Evolutionary conservation across 768 basidiomycete genomes (phyloP).

Genomic region (Cyclocybe aegerita): DNA sequence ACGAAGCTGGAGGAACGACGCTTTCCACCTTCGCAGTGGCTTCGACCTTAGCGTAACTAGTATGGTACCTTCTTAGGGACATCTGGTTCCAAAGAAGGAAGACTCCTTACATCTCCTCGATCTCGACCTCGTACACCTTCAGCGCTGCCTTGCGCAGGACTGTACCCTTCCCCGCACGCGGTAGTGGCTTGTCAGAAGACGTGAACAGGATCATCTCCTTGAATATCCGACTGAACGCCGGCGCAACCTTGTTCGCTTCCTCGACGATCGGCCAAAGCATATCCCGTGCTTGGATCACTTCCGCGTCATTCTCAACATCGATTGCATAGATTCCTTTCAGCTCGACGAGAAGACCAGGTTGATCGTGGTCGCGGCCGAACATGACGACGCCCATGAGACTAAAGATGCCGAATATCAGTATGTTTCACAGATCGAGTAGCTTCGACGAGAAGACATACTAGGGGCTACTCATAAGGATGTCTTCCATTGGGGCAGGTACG

Average conservation of each 20-base stretch:
- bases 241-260: constrained; percentile 43
- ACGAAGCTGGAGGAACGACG: constrained; percentile 13
- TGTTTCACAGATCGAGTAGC: background rate
- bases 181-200: constrained; percentile 34
- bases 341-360: constrained; percentile 34
- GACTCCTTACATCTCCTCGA: constrained; percentile 40
- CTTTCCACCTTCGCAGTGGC: constrained; percentile 8
- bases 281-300: constrained; percentile 31
- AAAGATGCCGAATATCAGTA: background rate
- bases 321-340: constrained; percentile 21
- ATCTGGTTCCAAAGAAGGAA: constrained; percentile 4
- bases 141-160: constrained; percentile 44
- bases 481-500: constrained; percentile 33
- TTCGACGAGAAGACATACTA: constrained; percentile 14
- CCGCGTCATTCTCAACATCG: constrained; percentile 20
- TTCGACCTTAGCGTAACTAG: constrained; percentile 18
- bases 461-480: constrained; percentile 21
- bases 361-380: constrained; percentile 40
- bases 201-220: constrained; percentile 53
- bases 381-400: constrained; percentile 34
- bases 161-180: constrained; percentile 48
- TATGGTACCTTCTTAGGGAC: background rate
- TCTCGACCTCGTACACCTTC: constrained; percentile 41
- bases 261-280: constrained; percentile 40
- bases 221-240: constrained; percentile 46